These are phyloP conservation scores for Vicia sativa DNA, from an alignment of 306 rosid species.

Conservation along the genomic window DNA sequence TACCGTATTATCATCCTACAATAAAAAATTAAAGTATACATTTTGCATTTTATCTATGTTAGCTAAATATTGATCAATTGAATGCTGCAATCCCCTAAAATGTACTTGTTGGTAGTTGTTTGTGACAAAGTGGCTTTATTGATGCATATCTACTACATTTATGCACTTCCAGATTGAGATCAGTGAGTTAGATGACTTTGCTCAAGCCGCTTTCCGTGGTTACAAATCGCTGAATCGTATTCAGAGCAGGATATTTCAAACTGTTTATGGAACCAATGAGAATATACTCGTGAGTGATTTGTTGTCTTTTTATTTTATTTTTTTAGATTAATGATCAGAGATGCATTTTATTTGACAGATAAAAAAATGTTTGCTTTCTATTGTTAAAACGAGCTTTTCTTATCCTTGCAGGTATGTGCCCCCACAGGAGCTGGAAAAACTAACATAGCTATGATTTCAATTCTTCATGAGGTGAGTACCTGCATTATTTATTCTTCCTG, in stretches of 20 bases:
- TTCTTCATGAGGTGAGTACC: slow-evolving; percentile 86
- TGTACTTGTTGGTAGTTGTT: slow-evolving; percentile 24
- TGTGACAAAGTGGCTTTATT: slow-evolving; percentile 29
- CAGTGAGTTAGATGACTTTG: slow-evolving; percentile 87
- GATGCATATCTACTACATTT: slow-evolving; percentile 35
- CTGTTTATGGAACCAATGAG: slow-evolving; percentile 89
- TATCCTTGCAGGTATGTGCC: slow-evolving; percentile 86
- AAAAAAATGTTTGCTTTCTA: slow-evolving; percentile 27
- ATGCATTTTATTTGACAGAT: slow-evolving; percentile 9
- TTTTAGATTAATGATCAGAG: background rate
- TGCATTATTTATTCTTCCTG: slow-evolving; percentile 25
- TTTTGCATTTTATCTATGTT: slow-evolving; percentile 18
- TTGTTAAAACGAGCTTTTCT: slow-evolving; percentile 34
- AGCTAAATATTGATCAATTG: slow-evolving; percentile 12
- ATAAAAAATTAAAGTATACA: slow-evolving; percentile 14
- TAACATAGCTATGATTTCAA: slow-evolving; percentile 94
- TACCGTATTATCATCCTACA: slow-evolving; percentile 2
- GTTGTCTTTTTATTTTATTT: slow-evolving; percentile 13
- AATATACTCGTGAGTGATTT: slow-evolving; percentile 79
- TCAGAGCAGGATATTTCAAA: slow-evolving; percentile 86
- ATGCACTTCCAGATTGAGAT: slow-evolving; percentile 75
- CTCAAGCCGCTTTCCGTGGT: slow-evolving; percentile 97
- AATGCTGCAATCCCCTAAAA: slow-evolving; percentile 20
- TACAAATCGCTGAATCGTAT: slow-evolving; percentile 88
- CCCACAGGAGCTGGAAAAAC: slow-evolving; percentile 99